Evolutionary conservation across 768 basidiomycete species (phyloP).

Genomic region (Phylloporus scabripes): DNA sequence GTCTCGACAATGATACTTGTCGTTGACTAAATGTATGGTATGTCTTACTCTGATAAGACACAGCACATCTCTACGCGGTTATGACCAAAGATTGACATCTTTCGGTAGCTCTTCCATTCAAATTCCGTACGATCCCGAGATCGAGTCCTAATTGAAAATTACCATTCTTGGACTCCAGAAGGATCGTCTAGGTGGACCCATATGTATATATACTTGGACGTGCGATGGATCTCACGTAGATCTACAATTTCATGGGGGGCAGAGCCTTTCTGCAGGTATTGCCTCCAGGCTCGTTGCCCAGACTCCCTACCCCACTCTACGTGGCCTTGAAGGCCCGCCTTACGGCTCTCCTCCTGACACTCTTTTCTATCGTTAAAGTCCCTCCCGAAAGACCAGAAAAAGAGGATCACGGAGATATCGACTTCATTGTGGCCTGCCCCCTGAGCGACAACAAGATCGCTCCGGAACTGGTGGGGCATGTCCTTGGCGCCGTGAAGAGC

Average conservation of each 20-base stretch:
- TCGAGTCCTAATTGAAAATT: background rate
- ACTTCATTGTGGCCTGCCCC: slow-evolving; percentile 56
- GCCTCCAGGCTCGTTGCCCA: slow-evolving; percentile 46
- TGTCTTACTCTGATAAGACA: background rate
- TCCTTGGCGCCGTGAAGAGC: slow-evolving; percentile 45
- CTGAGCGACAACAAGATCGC: slow-evolving; percentile 22
- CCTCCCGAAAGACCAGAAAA: slow-evolving; percentile 66
- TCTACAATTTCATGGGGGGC: slow-evolving; percentile 56
- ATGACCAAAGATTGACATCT: background rate
- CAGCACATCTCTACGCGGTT: too few relatives aligned
- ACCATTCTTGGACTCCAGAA: slow-evolving; percentile 7
- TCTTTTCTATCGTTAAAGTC: slow-evolving; percentile 49
- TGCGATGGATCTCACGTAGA: background rate
- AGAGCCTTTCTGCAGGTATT: slow-evolving; percentile 54
- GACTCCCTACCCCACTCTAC: slow-evolving; percentile 56
- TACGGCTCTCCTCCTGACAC: slow-evolving; percentile 34
- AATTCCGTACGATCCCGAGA: background rate
- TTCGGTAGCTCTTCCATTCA: background rate
- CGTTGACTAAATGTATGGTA: background rate
- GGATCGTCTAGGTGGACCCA: slow-evolving; percentile 15
- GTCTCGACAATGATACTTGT: too few relatives aligned
- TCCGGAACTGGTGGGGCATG: slow-evolving; percentile 33
- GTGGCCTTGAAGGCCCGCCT: slow-evolving; percentile 43
- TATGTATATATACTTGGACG: background rate
- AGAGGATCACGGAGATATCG: slow-evolving; percentile 61